Conservation (phyloP, 306 rosid species). For the Leucaena leucocephala region DNA sequence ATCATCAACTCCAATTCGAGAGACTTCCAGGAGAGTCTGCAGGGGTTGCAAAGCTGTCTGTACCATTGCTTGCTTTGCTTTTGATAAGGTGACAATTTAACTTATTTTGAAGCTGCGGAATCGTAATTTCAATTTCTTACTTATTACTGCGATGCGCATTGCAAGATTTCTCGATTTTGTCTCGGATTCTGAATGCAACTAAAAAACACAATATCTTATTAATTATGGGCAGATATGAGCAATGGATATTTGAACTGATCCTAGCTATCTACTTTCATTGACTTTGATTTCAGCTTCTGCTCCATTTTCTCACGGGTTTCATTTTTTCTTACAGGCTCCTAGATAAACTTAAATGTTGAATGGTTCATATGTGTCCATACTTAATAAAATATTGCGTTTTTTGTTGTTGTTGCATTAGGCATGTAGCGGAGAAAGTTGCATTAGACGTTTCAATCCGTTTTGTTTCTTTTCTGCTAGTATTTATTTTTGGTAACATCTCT, state of each 20-base stretch:
- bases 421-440: no score
- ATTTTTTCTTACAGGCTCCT: background rate
- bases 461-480: background rate
- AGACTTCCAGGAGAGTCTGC: slow-evolving; percentile 66
- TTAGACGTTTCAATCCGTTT: no score
- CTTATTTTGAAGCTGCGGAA: background rate
- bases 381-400: no score
- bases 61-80: slow-evolving; percentile 85
- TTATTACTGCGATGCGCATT: background rate
- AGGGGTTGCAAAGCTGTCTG: slow-evolving; percentile 87
- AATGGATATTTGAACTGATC: background rate
- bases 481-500: background rate
- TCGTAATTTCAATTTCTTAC: background rate
- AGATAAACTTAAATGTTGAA: background rate
- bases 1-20: slow-evolving; percentile 46
- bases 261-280: background rate
- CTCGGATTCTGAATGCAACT: background rate
- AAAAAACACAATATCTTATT: no score
- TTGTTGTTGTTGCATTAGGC: background rate
- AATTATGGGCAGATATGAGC: background rate
- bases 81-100: slow-evolving; percentile 67
- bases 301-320: background rate
- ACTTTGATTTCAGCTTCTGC: background rate
- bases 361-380: background rate
- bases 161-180: background rate